phyloP scores from a whole-genome alignment of 768 basidiomycete species.

The Terana coerulea region DNA sequence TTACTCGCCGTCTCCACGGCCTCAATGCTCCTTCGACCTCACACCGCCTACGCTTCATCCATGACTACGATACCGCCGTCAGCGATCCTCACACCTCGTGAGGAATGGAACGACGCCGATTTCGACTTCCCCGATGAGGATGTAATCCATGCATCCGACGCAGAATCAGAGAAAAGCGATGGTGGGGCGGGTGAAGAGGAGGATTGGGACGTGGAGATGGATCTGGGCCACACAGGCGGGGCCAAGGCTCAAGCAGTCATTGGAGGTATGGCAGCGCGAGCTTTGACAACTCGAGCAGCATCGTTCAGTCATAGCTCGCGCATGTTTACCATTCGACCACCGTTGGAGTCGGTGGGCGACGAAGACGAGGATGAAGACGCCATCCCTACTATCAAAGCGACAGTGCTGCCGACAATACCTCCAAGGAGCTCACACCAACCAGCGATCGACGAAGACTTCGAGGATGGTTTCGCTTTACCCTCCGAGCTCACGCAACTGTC shows the following conservation, averaged over 20 bases:
- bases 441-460: conserved; percentile 73
- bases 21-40: conserved; percentile 16
- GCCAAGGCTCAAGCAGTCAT: conserved; percentile 41
- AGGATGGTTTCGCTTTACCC: conserved; percentile 79
- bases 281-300: conserved; percentile 29
- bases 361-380: conserved; percentile 79
- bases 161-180: conserved; percentile 54
- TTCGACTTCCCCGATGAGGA: conserved; percentile 80
- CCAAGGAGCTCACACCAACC: conserved; percentile 30
- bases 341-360: conserved; percentile 43
- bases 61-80: conserved; percentile 66
- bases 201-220: conserved; percentile 82
- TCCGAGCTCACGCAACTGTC: conserved; percentile 79
- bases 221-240: conserved; percentile 54
- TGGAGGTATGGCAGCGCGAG: conserved; percentile 35
- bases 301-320: conserved; percentile 21
- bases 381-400: conserved; percentile 78
- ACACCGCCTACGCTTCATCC: conserved; percentile 20
- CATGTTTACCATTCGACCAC: conserved; percentile 65
- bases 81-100: conserved; percentile 47
- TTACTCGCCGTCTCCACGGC: conserved; percentile 17
- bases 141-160: conserved; percentile 54
- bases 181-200: conserved; percentile 45
- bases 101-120: conserved; percentile 87
- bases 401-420: conserved; percentile 36